phyloP scores from a whole-genome alignment of 1,284 basidiomycete genomes.

The Puccinia hordei region DNA sequence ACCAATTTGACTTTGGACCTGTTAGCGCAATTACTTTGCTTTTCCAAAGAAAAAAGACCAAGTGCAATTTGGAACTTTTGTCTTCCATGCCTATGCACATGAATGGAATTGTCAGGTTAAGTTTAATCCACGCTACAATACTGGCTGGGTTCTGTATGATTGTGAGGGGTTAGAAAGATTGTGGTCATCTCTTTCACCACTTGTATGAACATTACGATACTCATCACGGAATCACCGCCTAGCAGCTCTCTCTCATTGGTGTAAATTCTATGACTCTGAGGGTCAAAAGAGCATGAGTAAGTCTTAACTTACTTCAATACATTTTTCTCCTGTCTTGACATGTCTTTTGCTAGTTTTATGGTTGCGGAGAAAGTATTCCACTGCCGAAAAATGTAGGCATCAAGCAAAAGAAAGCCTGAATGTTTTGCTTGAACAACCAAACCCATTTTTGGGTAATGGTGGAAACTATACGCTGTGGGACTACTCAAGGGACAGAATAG shows the following conservation, averaged over 20 bases:
- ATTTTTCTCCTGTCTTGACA: not conserved
- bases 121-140: conserved; percentile 21
- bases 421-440: not conserved
- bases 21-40: not conserved
- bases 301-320: not conserved
- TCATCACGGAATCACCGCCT: conserved; percentile 7
- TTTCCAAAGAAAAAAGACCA: not conserved
- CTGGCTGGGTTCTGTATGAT: conserved; percentile 20
- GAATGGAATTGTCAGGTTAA: conserved; percentile 39
- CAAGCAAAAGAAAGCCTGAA: not conserved
- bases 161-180: conserved; percentile 30
- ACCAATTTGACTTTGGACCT: not conserved
- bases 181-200: conserved; percentile 32
- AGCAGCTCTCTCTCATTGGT: not conserved
- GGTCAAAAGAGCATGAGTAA: not conserved
- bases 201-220: conserved; percentile 15
- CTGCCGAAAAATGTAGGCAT: not conserved
- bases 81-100: conserved; percentile 48
- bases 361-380: not conserved
- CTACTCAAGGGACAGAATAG: too few relatives aligned
- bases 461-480: not conserved
- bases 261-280: not conserved
- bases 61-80: conserved; percentile 21
- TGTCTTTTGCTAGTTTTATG: not conserved
- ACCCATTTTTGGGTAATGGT: not conserved